Percentiles rank a stretch among this genome's conserved stretches.
Conservation (phyloP, 768 basidiomycete species). For the Saitozyma podzolica region DNA sequence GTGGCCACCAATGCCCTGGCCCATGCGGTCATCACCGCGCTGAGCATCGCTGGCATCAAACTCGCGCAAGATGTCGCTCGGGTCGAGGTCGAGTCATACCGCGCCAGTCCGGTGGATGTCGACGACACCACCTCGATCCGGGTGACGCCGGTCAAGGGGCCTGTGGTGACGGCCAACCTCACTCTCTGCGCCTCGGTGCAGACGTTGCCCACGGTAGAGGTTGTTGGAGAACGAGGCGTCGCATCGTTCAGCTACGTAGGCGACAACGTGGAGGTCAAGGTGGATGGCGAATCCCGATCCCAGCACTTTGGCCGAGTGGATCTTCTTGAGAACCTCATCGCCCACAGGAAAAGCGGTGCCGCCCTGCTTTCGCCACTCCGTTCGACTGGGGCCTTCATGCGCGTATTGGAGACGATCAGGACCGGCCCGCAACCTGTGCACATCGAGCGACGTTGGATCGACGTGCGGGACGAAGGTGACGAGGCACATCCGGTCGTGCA, state of each 20-base stretch:
- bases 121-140: conserved; percentile 15
- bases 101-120: conserved; percentile 13
- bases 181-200: conserved; percentile 14
- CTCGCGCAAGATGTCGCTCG: conserved; percentile 1
- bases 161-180: conserved; percentile 1
- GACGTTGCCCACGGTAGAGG: conserved; percentile 4
- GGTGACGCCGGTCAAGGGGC: background rate
- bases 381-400: conserved; percentile 14
- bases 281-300: background rate
- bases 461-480: background rate
- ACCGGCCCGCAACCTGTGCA: background rate
- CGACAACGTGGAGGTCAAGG: background rate
- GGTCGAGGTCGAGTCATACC: conserved; percentile 13
- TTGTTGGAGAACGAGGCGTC: conserved; percentile 9
- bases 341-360: conserved; percentile 5
- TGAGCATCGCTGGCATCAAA: conserved; percentile 11
- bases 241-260: conserved; percentile 6
- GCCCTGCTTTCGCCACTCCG: conserved; percentile 4
- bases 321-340: conserved; percentile 13
- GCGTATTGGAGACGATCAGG: conserved; percentile 8
- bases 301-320: conserved; percentile 4
- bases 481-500: conserved; percentile 9
- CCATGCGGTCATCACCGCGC: conserved; percentile 14
- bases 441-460: conserved; percentile 8
- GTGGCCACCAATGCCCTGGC: conserved; percentile 18